Evolutionary conservation across 495 filamentous ascomycete genomes (phyloP).

Genomic region (Hypomontagnella submonticulosa): DNA sequence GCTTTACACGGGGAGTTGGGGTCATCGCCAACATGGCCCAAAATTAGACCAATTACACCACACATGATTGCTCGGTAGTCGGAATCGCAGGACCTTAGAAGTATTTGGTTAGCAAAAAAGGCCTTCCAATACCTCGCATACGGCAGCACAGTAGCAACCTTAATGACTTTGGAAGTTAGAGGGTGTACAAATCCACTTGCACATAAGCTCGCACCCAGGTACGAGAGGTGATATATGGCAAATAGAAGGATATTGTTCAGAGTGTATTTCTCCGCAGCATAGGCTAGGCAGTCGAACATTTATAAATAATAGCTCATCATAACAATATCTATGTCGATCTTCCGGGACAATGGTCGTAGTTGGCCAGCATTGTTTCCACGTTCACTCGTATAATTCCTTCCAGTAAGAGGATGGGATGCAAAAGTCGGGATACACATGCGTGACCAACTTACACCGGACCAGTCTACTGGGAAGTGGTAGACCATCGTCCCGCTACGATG

Average conservation of each 20-base stretch:
- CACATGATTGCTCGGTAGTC: conserved; percentile 25
- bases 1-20: conserved; percentile 35
- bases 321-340: conserved; percentile 25
- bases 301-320: conserved; percentile 47
- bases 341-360: conserved; percentile 15
- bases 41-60: conserved; percentile 40
- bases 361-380: conserved; percentile 7
- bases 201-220: conserved; percentile 1
- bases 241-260: conserved; percentile 39
- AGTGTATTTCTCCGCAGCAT: conserved; percentile 47
- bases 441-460: conserved; percentile 12
- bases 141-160: conserved; percentile 22
- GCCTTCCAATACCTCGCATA: conserved; percentile 7
- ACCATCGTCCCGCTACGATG: conserved; percentile 9
- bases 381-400: background rate
- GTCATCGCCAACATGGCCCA: conserved; percentile 40
- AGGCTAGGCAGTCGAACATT: conserved; percentile 51
- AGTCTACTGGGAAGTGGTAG: conserved; percentile 13
- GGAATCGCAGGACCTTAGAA: conserved; percentile 8
- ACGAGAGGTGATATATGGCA: background rate
- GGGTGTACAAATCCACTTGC: background rate
- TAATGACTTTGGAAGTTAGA: background rate
- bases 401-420: conserved; percentile 2
- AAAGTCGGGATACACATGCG: conserved; percentile 1
- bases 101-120: background rate